Evolutionary conservation across 495 filamentous ascomycete genomes (phyloP), one percentile per base, ranked within the genome.

Genomic region (Aspergillus nidulans): DNA sequence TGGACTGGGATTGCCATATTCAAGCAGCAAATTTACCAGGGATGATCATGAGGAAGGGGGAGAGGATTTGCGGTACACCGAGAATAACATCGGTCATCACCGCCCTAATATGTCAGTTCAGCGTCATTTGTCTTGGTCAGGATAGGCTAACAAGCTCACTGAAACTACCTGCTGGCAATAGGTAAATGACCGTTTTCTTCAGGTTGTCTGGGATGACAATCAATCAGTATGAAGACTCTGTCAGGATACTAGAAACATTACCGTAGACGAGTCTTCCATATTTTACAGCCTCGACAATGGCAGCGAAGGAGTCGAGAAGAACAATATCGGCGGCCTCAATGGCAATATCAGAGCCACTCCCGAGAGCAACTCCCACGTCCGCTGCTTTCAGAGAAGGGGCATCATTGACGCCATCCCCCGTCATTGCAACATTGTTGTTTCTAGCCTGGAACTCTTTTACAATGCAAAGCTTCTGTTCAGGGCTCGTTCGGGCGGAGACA

Each of bases 391-490:
- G 70, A 3, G 78, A 75, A 4, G 81, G 82, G 0, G 80, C 80
- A 63, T 84, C 81, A 57, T 84, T 84, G 32, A 82, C 79, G 13
- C 81, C 81, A 56, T 83, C 79, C 1, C 82, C 81, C 0, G 81
- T 81, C 76, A 84, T 79, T 9, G 60, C 77, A 12, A 79, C 77
- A 36, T 74, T 71, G 4, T 69, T 55, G 6, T 77, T 68, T 10
- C 79, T 60, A 0, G 73, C 56, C 54, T 83, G 84, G 45, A 88
- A 78, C 56, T 87, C 84, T 36, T 75, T 77, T 20, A 90, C 84
- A 51, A 89, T 88, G n/a, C 84, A 80, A 2, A 89, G 76, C 54
- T 89, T 90, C 58, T 89, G 86, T 59, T 89, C 84, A 0, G 86
- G 85, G 0, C 85, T 89, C 4, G 87, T 89, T 0, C 85, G 76